Evolutionary conservation across 1,284 basidiomycete genomes (phyloP).

Genomic region (Coriolopsis trogii): DNA sequence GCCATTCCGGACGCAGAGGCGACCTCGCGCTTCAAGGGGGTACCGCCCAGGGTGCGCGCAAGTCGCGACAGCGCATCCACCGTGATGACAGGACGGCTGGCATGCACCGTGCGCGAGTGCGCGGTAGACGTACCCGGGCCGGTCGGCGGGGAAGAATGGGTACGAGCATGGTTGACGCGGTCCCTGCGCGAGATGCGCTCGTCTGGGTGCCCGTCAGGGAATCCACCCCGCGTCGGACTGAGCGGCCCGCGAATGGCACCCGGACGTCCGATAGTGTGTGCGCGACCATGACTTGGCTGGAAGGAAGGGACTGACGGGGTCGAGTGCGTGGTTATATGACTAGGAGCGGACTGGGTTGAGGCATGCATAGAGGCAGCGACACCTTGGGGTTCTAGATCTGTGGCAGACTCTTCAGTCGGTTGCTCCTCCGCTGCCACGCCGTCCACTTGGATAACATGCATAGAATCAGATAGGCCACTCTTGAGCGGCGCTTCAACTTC

Average conservation of each 20-base stretch:
- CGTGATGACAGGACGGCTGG: slow-evolving; percentile 66
- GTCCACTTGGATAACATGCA: slow-evolving; percentile 16
- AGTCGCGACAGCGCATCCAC: slow-evolving; percentile 66
- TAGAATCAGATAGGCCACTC: slow-evolving; percentile 19
- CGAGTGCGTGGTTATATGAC: slow-evolving; percentile 35
- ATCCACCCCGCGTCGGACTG: slow-evolving; percentile 21
- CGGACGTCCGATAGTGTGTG: slow-evolving; percentile 52
- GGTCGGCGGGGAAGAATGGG: slow-evolving; percentile 64
- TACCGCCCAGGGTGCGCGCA: slow-evolving; percentile 58
- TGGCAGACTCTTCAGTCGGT: slow-evolving; percentile 6
- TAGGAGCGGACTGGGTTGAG: slow-evolving; percentile 38
- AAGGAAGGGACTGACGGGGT: slow-evolving; percentile 32
- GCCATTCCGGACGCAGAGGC: no score
- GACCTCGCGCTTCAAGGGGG: slow-evolving; percentile 30
- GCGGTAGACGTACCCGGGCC: slow-evolving; percentile 28
- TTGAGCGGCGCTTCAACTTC: slow-evolving; percentile 28
- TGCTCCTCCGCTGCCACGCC: neutral
- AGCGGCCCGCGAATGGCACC: slow-evolving; percentile 15
- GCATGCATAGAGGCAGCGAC: slow-evolving; percentile 53
- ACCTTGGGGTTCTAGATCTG: slow-evolving; percentile 22
- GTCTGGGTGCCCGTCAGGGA: slow-evolving; percentile 23
- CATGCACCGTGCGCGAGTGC: slow-evolving; percentile 44
- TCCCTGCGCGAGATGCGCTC: slow-evolving; percentile 16
- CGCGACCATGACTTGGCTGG: slow-evolving; percentile 48
- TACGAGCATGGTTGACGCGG: slow-evolving; percentile 49